Evolutionary conservation across 306 rosid genomes (phyloP), one percentile per base, ranked within the genome.

Genomic region (Corylus avellana): DNA sequence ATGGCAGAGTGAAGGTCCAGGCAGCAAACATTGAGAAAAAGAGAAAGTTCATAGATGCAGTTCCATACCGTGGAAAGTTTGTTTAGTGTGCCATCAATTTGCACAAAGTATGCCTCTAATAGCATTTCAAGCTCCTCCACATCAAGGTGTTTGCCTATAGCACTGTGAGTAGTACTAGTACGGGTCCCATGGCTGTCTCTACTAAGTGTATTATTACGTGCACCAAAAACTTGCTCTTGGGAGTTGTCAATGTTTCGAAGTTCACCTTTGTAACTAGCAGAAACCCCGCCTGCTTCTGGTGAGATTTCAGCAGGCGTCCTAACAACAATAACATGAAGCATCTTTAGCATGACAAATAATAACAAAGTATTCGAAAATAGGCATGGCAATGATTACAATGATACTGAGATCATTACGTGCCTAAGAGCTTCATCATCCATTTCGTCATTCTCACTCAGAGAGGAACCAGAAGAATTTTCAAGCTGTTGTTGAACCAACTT

Each of bases 121-220:
- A 95, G 97, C 99, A 95, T 95, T 82, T 95, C 99, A 74, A 95
- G 98, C 89, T 95, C 99, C 81, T 90, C 99, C 0, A 95, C 99
- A 61, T 95, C 98, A 63, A 90, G 97, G 12, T 79, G 84, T 82
- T 93, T 95, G 82, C 90, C 86, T 67, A 83, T 63, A 56, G 87
- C 87, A 77, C 97, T 95, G 53, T 75, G 93, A 48, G 88, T 85
- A 50, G 89, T 74, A 57, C 98, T 93, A 27, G 89, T 87, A 50
- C 76, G 97, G n/a, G 92, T 92, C 73, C 92, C 92, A 37, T 82
- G 95, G 84, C 93, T 87, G 47, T 77, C 95, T 79, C 90, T 85
- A 32, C 89, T 77, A 17, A 83, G 72, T 18, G 55, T 53, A 61
- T 84, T 53, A 61, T 84, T 72, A 14, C 83, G 22, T 14, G 79